Percentiles rank a stretch among this genome's conserved stretches.
These are phyloP conservation scores for Barnettozyma salicaria DNA, from an alignment of 805 yeast species.

Conservation along the genomic window DNA sequence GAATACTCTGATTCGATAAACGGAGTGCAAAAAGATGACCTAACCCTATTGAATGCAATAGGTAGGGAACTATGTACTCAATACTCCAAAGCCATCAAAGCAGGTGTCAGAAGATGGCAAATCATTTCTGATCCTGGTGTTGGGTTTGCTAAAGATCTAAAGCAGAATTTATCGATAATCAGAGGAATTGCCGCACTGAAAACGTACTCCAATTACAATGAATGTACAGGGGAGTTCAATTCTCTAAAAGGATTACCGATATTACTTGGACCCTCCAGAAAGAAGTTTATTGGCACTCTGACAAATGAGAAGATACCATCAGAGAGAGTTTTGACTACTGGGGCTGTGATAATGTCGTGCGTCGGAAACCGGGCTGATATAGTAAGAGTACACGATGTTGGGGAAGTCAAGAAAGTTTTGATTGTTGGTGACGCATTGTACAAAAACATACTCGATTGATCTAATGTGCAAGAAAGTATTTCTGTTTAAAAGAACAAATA, in stretches of 20 bases:
- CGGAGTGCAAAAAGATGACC: slow-evolving; percentile 20
- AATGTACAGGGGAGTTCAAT: slow-evolving; percentile 17
- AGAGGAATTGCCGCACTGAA: slow-evolving; percentile 43
- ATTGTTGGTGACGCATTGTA: slow-evolving; percentile 72
- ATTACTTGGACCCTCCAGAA: slow-evolving; percentile 83
- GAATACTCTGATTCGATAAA: slow-evolving; percentile 31
- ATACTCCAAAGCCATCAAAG: slow-evolving; percentile 47
- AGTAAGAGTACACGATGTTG: slow-evolving; percentile 83
- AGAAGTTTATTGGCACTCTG: slow-evolving; percentile 74
- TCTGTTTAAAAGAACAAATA: not conserved
- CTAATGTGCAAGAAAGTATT: not conserved
- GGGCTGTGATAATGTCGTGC: slow-evolving; percentile 67
- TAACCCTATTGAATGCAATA: slow-evolving; percentile 46
- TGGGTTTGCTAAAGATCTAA: slow-evolving; percentile 85
- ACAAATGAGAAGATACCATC: slow-evolving; percentile 51
- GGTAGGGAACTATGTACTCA: slow-evolving; percentile 58
- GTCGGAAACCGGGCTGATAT: slow-evolving; percentile 71
- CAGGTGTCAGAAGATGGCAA: slow-evolving; percentile 85
- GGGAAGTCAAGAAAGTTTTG: slow-evolving; percentile 47
- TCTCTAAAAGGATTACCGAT: slow-evolving; percentile 44
- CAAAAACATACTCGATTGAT: slow-evolving; percentile 24
- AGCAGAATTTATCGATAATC: slow-evolving; percentile 64
- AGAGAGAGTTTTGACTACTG: slow-evolving; percentile 71
- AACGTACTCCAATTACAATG: slow-evolving; percentile 38
- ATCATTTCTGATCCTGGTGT: slow-evolving; percentile 89